Percentiles rank a stretch among this genome's conserved stretches.
These are phyloP conservation scores for Tylopilus plumbeoviolaceoides DNA, from an alignment of 768 basidiomycete genomes.

Conservation along the genomic window DNA sequence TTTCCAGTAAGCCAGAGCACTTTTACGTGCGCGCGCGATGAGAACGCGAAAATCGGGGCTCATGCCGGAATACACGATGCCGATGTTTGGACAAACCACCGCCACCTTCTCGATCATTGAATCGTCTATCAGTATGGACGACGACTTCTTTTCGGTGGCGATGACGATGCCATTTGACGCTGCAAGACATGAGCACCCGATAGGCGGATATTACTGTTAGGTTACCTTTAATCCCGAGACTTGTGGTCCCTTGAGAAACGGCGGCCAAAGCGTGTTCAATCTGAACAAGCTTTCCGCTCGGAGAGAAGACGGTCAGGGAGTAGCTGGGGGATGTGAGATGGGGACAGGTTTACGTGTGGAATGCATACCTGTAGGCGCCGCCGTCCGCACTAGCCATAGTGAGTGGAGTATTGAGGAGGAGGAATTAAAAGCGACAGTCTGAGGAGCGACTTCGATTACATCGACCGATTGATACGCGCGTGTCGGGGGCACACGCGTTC, in stretches of 20 bases:
- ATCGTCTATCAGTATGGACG: slow-evolving; percentile 96
- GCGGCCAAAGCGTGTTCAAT: slow-evolving; percentile 99
- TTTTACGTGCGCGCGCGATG: slow-evolving; percentile 92
- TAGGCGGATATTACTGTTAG: slow-evolving; percentile 25
- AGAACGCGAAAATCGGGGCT: slow-evolving; percentile 97
- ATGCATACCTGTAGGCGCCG: slow-evolving; percentile 66
- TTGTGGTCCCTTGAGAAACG: slow-evolving; percentile 92
- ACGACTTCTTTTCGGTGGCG: slow-evolving; percentile 98
- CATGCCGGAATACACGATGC: slow-evolving; percentile 99
- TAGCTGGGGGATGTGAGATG: slow-evolving; percentile 54
- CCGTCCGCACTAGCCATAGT: slow-evolving; percentile 79
- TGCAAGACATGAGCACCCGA: slow-evolving; percentile 32
- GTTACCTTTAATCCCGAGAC: slow-evolving; percentile 96
- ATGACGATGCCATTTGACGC: slow-evolving; percentile 99
- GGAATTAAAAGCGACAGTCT: slow-evolving; percentile 20
- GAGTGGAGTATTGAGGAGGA: slow-evolving; percentile 9
- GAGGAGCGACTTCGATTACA: slow-evolving; percentile 17
- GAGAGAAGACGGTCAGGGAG: slow-evolving; percentile 99
- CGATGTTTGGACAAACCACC: slow-evolving; percentile 96
- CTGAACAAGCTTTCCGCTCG: slow-evolving; percentile 97
- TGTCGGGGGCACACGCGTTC: slow-evolving; percentile 28
- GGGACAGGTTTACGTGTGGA: slow-evolving; percentile 16
- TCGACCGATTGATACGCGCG: slow-evolving; percentile 22
- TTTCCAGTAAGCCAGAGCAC: slow-evolving; percentile 99
- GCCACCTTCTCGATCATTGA: slow-evolving; percentile 98